phyloP scores from a whole-genome alignment of 164 flowering plant genomes.

The Berberis vulgaris region DNA sequence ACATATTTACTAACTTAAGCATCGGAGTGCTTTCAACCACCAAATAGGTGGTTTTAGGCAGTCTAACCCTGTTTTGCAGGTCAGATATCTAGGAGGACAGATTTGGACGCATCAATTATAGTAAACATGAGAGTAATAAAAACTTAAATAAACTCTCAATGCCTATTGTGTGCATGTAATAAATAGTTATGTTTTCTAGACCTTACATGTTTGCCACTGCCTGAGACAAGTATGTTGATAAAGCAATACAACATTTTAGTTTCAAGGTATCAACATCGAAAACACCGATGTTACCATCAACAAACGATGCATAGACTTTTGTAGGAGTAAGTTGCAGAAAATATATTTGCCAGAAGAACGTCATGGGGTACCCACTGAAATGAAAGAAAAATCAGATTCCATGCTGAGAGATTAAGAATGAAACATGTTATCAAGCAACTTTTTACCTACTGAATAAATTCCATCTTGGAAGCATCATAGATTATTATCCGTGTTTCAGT shows the following conservation, averaged over 20 bases:
- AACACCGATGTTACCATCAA: conserved; percentile 75
- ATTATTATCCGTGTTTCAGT: conserved; percentile 84
- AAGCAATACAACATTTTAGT: conserved; percentile 70
- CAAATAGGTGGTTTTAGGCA: too few species aligned
- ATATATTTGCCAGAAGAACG: conserved; percentile 53
- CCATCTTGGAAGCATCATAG: conserved; percentile 86
- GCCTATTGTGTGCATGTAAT: too few species aligned
- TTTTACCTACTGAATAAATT: conserved; percentile 66
- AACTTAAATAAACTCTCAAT: too few species aligned
- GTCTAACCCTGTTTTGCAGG: too few species aligned
- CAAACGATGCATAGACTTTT: conserved; percentile 71
- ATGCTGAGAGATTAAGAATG: conserved; percentile 2
- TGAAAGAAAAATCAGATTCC: conserved; percentile 2
- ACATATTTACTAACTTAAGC: too few species aligned
- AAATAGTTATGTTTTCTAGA: too few species aligned
- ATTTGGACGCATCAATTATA: too few species aligned
- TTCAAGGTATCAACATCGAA: conserved; percentile 71
- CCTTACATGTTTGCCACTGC: conserved; percentile 42
- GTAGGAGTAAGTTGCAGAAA: conserved; percentile 75
- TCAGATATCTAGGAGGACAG: too few species aligned
- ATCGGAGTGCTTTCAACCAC: too few species aligned
- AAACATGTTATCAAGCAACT: not conserved
- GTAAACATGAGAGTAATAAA: too few species aligned
- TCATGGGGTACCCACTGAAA: conserved; percentile 90
- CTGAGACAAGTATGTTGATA: conserved; percentile 51